Conservation (phyloP, 2,329 filamentous ascomycete species). For the Karstenula rhodostoma region DNA sequence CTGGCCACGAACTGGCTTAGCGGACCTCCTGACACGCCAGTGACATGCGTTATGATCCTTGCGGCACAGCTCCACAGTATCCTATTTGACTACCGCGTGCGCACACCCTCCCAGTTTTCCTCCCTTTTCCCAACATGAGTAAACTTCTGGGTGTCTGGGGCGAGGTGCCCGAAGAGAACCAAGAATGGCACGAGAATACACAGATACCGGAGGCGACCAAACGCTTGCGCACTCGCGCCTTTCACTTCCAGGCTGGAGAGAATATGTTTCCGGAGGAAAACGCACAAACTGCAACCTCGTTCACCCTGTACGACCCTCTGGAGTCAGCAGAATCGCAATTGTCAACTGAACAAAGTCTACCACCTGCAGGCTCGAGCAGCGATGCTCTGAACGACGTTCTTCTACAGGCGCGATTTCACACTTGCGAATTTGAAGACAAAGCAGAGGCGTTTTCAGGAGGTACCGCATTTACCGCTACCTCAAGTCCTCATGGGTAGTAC, state of each 20-base stretch:
- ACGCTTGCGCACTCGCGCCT: not conserved
- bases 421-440: not conserved
- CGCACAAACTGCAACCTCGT: not conserved
- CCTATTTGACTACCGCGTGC: not conserved
- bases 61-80: not conserved
- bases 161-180: not conserved
- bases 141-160: constrained; percentile 1
- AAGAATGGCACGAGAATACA: not conserved
- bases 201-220: constrained; percentile 1
- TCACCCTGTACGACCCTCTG: constrained; percentile 1
- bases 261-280: not conserved
- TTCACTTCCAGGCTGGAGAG: not conserved
- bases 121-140: not conserved
- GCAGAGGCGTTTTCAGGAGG: constrained; percentile 1
- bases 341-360: not conserved
- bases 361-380: not conserved
- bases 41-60: not conserved
- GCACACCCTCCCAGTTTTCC: not conserved
- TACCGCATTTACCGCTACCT: not conserved
- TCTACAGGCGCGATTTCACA: not conserved
- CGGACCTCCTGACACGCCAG: not conserved
- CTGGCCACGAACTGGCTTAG: not conserved
- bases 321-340: not conserved
- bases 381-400: not conserved
- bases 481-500: not conserved